Conservation (phyloP, 805 yeast species). For the Metschnikowia corniflorae region DNA sequence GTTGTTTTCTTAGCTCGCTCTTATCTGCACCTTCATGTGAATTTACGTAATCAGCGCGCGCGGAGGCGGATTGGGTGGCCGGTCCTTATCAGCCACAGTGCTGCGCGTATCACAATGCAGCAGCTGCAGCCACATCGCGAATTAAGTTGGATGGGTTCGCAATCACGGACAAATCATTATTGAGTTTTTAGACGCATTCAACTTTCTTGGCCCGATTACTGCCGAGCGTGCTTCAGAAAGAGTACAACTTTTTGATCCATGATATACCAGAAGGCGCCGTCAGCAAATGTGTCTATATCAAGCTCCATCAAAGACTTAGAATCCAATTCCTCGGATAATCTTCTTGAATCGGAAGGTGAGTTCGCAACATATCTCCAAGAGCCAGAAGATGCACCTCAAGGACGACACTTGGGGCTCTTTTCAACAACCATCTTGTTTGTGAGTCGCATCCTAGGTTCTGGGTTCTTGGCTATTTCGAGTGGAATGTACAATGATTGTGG, state of each 20-base stretch:
- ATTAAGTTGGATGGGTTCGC: no score
- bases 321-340: constrained; percentile 3
- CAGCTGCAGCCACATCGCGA: no score
- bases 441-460: constrained; percentile 72
- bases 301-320: constrained; percentile 8
- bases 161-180: no score
- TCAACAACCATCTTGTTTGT: constrained; percentile 62
- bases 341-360: constrained; percentile 3
- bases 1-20: no score
- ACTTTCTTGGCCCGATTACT: no score
- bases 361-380: constrained; percentile 22
- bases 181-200: no score
- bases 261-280: constrained; percentile 11
- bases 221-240: no score
- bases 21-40: no score
- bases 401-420: constrained; percentile 67
- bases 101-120: no score
- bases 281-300: constrained; percentile 4
- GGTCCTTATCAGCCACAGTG: no score
- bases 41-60: no score
- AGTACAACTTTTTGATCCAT: constrained; percentile 2
- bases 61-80: no score
- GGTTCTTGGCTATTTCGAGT: constrained; percentile 71
- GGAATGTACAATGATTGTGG: constrained; percentile 66
- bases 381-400: constrained; percentile 61